phyloP scores from a whole-genome alignment of 2,329 filamentous ascomycete species.

The Trichoderma gracile region DNA sequence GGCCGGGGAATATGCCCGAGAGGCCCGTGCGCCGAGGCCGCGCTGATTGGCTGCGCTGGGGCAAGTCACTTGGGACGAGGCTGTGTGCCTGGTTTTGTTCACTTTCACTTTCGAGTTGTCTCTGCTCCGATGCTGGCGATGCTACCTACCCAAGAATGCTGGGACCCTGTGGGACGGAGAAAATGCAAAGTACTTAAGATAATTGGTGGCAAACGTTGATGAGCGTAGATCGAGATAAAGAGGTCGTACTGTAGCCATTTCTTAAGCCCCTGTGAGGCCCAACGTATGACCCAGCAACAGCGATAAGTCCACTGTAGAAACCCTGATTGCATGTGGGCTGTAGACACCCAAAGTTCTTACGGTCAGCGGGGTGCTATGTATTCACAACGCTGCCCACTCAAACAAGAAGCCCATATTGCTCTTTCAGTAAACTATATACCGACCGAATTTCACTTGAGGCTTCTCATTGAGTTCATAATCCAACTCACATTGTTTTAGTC shows the following conservation, averaged over 20 bases:
- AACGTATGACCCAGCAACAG: too few species aligned
- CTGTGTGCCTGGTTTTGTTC: conserved; percentile 3
- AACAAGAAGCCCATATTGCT: background rate
- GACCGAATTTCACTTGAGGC: background rate
- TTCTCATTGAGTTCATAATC: background rate
- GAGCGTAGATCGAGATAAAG: background rate
- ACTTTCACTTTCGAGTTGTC: too few species aligned
- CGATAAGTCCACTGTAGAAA: background rate
- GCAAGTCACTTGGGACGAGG: conserved; percentile 12
- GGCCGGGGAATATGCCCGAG: conserved; percentile 17
- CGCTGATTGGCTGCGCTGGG: conserved; percentile 13
- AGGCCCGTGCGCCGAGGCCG: conserved; percentile 9
- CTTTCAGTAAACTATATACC: background rate
- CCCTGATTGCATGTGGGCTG: conserved; percentile 19
- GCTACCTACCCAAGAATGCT: too few species aligned
- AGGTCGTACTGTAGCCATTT: background rate
- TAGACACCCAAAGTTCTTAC: background rate
- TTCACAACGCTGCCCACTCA: conserved; percentile 19
- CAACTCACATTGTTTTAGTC: too few species aligned
- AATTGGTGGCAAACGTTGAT: too few species aligned
- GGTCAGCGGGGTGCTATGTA: conserved; percentile 15
- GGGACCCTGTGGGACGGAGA: too few species aligned
- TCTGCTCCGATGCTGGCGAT: too few species aligned
- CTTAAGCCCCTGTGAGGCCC: background rate
- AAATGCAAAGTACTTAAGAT: too few species aligned